Conservation (phyloP, 441 rosid genomes). For the Populus tomentosa region DNA sequence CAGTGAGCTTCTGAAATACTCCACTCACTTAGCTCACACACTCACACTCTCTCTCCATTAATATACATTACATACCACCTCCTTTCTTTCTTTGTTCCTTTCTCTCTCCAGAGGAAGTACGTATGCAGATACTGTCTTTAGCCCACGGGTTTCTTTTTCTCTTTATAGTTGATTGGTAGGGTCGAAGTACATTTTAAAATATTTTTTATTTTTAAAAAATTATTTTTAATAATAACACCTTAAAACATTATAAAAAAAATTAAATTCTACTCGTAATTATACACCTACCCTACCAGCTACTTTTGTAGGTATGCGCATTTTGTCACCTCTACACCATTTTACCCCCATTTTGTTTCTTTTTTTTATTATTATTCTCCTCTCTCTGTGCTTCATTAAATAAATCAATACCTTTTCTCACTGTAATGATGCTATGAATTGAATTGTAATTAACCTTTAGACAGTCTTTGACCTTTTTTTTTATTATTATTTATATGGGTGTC, state of each 20-base stretch:
- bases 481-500: too few species aligned
- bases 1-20: conserved; percentile 65
- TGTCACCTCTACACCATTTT: neutral
- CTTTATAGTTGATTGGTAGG: neutral
- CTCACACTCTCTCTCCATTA: conserved; percentile 20
- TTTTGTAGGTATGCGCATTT: neutral
- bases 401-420: neutral
- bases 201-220: too few species aligned
- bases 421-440: neutral
- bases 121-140: conserved; percentile 14
- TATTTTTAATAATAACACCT: too few species aligned
- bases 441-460: neutral
- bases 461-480: too few species aligned
- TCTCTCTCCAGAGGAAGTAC: conserved; percentile 13
- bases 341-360: too few species aligned
- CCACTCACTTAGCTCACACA: conserved; percentile 14
- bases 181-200: too few species aligned
- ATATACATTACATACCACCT: neutral
- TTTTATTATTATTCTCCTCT: too few species aligned
- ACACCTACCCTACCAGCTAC: neutral
- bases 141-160: conserved; percentile 14
- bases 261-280: neutral
- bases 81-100: neutral
- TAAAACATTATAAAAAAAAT: too few species aligned
- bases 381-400: neutral